A percentile compares a stretch with the other conserved stretches of the same genome.
Evolutionary conservation across 1,284 basidiomycete species (phyloP).

Genomic region (Trichosporon sp.): DNA sequence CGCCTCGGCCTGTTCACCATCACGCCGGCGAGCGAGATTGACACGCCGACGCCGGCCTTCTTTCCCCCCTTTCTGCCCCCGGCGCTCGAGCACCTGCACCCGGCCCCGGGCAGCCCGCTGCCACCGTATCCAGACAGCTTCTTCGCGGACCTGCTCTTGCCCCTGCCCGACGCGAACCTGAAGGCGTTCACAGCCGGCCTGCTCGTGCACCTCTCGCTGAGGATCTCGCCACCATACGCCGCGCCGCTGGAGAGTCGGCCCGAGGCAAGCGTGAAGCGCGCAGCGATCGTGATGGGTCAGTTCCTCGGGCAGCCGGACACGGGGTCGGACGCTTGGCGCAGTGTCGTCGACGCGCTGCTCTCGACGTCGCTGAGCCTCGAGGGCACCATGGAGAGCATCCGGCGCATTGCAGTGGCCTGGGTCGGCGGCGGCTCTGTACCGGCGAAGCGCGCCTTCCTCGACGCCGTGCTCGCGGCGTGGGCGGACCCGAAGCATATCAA

Average conservation of each 20-base stretch:
- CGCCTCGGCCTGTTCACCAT: slow-evolving; percentile 31
- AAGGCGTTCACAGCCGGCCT: slow-evolving; percentile 26
- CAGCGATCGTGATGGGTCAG: slow-evolving; percentile 18
- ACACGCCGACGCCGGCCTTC: slow-evolving; percentile 27
- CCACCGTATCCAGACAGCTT: slow-evolving; percentile 53
- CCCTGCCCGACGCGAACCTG: slow-evolving; percentile 51
- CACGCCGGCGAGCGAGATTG: background rate
- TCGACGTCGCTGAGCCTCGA: background rate
- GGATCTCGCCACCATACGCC: slow-evolving; percentile 9
- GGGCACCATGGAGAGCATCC: slow-evolving; percentile 14
- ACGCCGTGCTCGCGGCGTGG: slow-evolving; percentile 43
- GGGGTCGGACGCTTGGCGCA: slow-evolving; percentile 33
- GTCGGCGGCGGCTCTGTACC: slow-evolving; percentile 19
- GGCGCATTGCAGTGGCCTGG: slow-evolving; percentile 39
- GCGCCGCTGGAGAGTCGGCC: slow-evolving; percentile 4
- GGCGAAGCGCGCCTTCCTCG: slow-evolving; percentile 30
- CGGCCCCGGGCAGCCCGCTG: slow-evolving; percentile 54
- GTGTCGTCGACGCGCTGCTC: slow-evolving; percentile 21
- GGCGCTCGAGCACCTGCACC: slow-evolving; percentile 52
- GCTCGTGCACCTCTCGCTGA: slow-evolving; percentile 23
- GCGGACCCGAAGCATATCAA: slow-evolving; percentile 48
- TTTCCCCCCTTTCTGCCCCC: slow-evolving; percentile 33
- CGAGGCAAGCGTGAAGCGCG: slow-evolving; percentile 27
- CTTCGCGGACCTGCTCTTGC: slow-evolving; percentile 65
- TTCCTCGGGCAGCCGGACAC: slow-evolving; percentile 31